Evolutionary conservation across 1,284 basidiomycete genomes (phyloP).

Genomic region (Naganishia albida): DNA sequence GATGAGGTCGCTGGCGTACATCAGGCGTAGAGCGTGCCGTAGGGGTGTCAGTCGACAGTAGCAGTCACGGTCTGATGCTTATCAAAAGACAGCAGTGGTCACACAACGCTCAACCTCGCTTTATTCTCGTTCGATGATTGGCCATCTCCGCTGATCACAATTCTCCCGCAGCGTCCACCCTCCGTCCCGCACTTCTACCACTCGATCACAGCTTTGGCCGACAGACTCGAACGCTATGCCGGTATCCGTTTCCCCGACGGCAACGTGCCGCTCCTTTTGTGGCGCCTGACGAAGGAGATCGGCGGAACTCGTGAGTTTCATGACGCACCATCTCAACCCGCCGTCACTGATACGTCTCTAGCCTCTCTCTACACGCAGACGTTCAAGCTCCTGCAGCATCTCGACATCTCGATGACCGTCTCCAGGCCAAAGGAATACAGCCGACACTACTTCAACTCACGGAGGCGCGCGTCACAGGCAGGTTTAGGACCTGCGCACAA

Average conservation of each 20-base stretch:
- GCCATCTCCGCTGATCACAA: background rate
- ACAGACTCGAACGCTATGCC: slow-evolving; percentile 59
- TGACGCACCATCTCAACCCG: background rate
- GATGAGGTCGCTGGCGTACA: too few relatives aligned
- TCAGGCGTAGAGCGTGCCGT: slow-evolving; percentile 34
- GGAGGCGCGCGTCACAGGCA: slow-evolving; percentile 30
- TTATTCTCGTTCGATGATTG: background rate
- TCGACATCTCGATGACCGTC: slow-evolving; percentile 42
- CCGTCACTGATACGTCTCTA: slow-evolving; percentile 53
- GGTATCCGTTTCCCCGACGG: slow-evolving; percentile 71
- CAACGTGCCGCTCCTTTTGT: slow-evolving; percentile 76
- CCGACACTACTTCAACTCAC: background rate
- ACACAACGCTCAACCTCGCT: too few relatives aligned
- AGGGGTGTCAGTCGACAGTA: background rate
- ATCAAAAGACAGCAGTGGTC: too few relatives aligned
- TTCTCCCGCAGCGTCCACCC: slow-evolving; percentile 62
- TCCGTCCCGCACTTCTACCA: slow-evolving; percentile 62
- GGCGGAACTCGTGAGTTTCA: slow-evolving; percentile 71
- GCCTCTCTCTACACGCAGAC: slow-evolving; percentile 61
- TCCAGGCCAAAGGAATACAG: slow-evolving; percentile 20
- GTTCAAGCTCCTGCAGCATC: slow-evolving; percentile 38
- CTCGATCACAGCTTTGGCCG: slow-evolving; percentile 66
- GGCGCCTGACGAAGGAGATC: slow-evolving; percentile 70
- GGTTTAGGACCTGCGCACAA: slow-evolving; percentile 39
- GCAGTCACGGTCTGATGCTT: too few relatives aligned